Evolutionary conservation across 495 filamentous ascomycete genomes (phyloP).

Genomic region (Penicillium arizonense): DNA sequence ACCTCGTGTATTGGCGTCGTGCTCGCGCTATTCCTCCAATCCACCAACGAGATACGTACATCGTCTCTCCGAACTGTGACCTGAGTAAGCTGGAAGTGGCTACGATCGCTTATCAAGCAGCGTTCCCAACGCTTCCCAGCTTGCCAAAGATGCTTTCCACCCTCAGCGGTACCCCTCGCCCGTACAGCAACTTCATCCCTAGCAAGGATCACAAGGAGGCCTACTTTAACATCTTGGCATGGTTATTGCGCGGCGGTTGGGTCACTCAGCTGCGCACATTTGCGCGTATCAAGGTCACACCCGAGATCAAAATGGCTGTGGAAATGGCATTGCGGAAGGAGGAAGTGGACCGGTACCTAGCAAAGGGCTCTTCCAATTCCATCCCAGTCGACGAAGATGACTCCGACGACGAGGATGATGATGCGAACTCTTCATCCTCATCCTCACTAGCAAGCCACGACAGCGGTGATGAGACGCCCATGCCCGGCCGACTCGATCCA

Average conservation of each 20-base stretch:
- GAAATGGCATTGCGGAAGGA: conserved; percentile 43
- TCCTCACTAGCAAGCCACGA: conserved; percentile 42
- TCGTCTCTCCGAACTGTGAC: conserved; percentile 89
- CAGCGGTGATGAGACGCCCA: conserved; percentile 40
- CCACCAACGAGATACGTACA: conserved; percentile 87
- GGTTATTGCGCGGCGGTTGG: conserved; percentile 89
- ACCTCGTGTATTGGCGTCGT: conserved; percentile 92
- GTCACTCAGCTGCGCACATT: conserved; percentile 89
- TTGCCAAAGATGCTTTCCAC: conserved; percentile 81
- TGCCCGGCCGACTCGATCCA: conserved; percentile 28
- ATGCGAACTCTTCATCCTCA: conserved; percentile 37
- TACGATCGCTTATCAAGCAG: conserved; percentile 64
- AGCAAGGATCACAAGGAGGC: conserved; percentile 82
- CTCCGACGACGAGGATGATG: conserved; percentile 19
- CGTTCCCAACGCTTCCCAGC: conserved; percentile 77
- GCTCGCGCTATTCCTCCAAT: conserved; percentile 90
- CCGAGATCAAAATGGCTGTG: conserved; percentile 49
- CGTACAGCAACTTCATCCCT: conserved; percentile 79
- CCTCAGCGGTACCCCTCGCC: conserved; percentile 71
- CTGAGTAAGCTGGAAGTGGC: conserved; percentile 69
- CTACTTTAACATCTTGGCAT: conserved; percentile 88
- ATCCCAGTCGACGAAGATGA: conserved; percentile 16
- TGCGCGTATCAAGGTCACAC: conserved; percentile 67
- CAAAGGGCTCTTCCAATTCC: conserved; percentile 22
- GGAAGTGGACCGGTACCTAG: conserved; percentile 43